Percentiles rank a stretch among this genome's conserved stretches.
phyloP scores from a whole-genome alignment of 1,284 basidiomycete genomes.

The Coniophora puteana region DNA sequence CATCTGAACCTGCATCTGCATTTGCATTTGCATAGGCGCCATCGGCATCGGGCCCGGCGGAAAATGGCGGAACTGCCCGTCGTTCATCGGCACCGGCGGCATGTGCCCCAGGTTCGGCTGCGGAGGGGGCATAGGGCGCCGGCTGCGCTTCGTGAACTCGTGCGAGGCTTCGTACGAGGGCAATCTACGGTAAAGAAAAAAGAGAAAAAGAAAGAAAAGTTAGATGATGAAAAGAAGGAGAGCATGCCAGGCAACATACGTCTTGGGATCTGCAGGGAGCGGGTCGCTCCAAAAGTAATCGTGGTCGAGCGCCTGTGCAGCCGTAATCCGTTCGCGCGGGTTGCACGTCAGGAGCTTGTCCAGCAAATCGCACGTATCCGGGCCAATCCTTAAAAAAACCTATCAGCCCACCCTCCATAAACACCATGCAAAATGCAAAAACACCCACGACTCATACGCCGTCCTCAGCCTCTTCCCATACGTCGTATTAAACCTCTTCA shows the following conservation, averaged over 20 bases:
- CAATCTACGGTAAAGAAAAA: slow-evolving; percentile 42
- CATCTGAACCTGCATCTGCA: slow-evolving; percentile 1
- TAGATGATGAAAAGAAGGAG: slow-evolving; percentile 9
- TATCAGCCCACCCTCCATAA: slow-evolving; percentile 1
- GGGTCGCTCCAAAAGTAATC: slow-evolving; percentile 93
- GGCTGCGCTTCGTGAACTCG: slow-evolving; percentile 78
- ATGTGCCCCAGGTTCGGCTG: slow-evolving; percentile 4
- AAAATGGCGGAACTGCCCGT: slow-evolving; percentile 6
- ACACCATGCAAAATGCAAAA: slow-evolving; percentile 4
- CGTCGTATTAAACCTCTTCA: slow-evolving; percentile 51
- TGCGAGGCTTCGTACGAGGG: slow-evolving; percentile 80
- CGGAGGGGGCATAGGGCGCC: slow-evolving; percentile 34
- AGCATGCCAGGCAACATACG: slow-evolving; percentile 38
- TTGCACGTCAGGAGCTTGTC: slow-evolving; percentile 92
- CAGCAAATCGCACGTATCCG: slow-evolving; percentile 85
- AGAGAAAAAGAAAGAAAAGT: too few species aligned
- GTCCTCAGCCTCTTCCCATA: slow-evolving; percentile 51
- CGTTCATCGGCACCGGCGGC: too few species aligned
- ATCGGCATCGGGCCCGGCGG: slow-evolving; percentile 1
- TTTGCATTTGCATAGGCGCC: slow-evolving; percentile 4
- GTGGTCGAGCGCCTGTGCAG: slow-evolving; percentile 82
- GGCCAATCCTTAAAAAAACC: slow-evolving; percentile 41
- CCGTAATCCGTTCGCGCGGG: slow-evolving; percentile 89
- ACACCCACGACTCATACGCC: slow-evolving; percentile 56
- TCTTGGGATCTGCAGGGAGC: slow-evolving; percentile 77